Conservation (phyloP, 2,329 filamentous ascomycete species). For the Scedosporium minutisporum region DNA sequence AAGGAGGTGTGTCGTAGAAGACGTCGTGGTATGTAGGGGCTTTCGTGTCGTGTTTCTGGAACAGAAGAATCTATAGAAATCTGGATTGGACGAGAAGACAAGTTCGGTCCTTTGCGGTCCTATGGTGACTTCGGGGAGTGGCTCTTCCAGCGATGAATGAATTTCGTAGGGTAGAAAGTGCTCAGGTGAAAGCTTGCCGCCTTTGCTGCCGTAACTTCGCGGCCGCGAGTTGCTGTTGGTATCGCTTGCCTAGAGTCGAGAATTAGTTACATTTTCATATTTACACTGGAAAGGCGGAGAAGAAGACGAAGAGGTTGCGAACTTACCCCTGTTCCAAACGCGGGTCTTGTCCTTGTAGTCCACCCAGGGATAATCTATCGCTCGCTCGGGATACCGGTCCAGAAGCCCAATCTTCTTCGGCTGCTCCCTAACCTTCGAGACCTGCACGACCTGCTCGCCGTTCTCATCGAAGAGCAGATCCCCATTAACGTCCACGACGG, state of each 20-base stretch:
- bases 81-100: neutral
- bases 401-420: constrained; percentile 18
- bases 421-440: constrained; percentile 15
- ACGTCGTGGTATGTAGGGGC: neutral
- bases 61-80: neutral
- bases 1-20: neutral
- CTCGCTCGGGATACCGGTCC: constrained; percentile 36
- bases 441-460: constrained; percentile 16
- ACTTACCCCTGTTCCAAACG: constrained; percentile 31
- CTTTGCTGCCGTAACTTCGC: constrained; percentile 1
- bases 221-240: constrained; percentile 7
- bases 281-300: neutral
- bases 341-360: constrained; percentile 25
- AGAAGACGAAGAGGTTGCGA: neutral
- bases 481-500: constrained; percentile 28
- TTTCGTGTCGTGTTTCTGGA: neutral
- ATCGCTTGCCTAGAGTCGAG: neutral
- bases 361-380: constrained; percentile 36
- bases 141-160: neutral
- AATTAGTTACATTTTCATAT: neutral
- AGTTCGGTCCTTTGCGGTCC: too few relatives aligned
- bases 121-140: too few relatives aligned
- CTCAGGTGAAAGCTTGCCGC: constrained; percentile 7
- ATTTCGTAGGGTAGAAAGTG: neutral
- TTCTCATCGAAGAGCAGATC: constrained; percentile 29